Base-by-base conservation (phyloP, 1,284 basidiomycete species). In the Neonothopanus nambi region DNA sequence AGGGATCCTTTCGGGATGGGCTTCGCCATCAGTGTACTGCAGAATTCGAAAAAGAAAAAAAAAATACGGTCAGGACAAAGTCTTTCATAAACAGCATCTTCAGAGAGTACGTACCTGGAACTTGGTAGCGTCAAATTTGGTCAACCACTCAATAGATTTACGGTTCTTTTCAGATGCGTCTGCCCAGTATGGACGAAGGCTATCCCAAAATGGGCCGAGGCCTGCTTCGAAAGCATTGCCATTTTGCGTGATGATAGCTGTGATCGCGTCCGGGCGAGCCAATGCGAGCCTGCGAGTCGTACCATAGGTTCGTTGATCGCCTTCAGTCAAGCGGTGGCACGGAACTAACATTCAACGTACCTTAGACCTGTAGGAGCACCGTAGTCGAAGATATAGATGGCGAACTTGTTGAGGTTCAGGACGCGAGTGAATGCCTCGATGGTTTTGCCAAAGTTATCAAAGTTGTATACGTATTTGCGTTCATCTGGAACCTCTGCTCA, bases 351-450 rank as follows among this genome's bases (percentile, higher is more conserved):
- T 20, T 48, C 17, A 20, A 54, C 61, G 26, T 24, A 71, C 70
- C 69, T 67, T 38, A 73, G 66, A 1, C 65, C 70, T 3, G 66
- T 70, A 1, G 76, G 76, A 5, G 75, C 73, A 18, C 78, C 79
- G 48, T 80, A 80, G 61, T 80, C 79, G 57, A 80, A 81, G 30
- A 77, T 65, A 60, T 81, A 80, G 3, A 77, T 61, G 0, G 70
- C 70, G 51, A 74, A 78, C 35, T 66, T 67, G 17, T 51, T 61
- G 48, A 80, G 59, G 1, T 60, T 54, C 3, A 81, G 65, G 1
- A 66, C 67, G 52, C 77, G 70, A 35, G 77, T 65, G 61, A 79
- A 77, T 1, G 63, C 64, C 20, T 67, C 67, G 55, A 77, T 64
- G 15, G 73, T 76, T 30, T 64, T 58, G 3, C 72, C 64, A 26